A percentile compares a stretch with the other conserved stretches of the same genome.
phyloP scores from a whole-genome alignment of 164 flowering plant species.

The Liquidambar formosana region DNA sequence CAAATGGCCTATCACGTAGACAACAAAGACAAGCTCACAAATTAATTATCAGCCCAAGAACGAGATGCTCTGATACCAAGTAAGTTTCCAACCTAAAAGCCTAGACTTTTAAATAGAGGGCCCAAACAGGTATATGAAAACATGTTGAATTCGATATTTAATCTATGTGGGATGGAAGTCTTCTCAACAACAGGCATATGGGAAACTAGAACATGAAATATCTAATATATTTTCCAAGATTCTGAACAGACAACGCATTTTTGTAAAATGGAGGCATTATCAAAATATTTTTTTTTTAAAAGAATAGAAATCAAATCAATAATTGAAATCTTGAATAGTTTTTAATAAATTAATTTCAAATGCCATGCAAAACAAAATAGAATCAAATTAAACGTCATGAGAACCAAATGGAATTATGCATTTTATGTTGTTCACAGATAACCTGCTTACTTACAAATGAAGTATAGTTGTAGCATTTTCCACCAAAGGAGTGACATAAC shows the following conservation, averaged over 20 bases:
- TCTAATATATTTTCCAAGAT: background rate
- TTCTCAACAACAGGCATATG: too few relatives aligned
- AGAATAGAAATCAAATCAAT: background rate
- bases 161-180: too few relatives aligned
- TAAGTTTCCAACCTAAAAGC: too few relatives aligned
- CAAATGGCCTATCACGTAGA: too few relatives aligned
- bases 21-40: too few relatives aligned
- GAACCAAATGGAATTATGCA: background rate
- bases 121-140: too few relatives aligned
- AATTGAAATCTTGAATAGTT: too few relatives aligned
- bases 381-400: background rate
- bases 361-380: background rate
- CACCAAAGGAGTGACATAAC: slow-evolving; percentile 87
- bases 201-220: background rate
- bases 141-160: too few relatives aligned
- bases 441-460: slow-evolving; percentile 70
- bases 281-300: background rate
- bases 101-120: too few relatives aligned
- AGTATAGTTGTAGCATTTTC: slow-evolving; percentile 71
- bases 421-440: background rate
- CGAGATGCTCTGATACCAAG: too few relatives aligned
- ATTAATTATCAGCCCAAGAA: too few relatives aligned
- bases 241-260: background rate
- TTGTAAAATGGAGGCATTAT: background rate
- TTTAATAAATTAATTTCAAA: too few relatives aligned